Evolutionary conservation across 768 basidiomycete genomes (phyloP), one percentile per base, ranked within the genome.

Genomic region (Kwoniella dendrophila): DNA sequence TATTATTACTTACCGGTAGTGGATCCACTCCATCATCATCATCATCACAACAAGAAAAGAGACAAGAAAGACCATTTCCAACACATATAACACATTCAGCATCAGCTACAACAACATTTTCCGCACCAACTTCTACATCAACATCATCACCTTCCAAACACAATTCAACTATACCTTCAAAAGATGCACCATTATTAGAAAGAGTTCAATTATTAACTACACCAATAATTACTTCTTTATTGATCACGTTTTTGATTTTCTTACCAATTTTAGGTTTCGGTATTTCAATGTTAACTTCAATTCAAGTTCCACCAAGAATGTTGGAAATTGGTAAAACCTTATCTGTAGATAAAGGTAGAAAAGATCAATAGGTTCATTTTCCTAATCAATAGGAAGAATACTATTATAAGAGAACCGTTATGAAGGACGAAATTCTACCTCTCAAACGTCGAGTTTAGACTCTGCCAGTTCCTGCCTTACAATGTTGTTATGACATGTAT

Each of bases 291-390:
- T 48, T 78, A 20, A 75, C 62, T 12, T 64, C 68, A 14, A 78
- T 78, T 49, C 75, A 78, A 61, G 77, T 78, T 4, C 76, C 76
- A 22, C 76, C 76, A 16, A 64, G 72, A 54, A 74, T 78, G 73
- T 64, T 78, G 68, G 72, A 74, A 59, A 75, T 76, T 59, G 61
- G 68, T 4, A 78, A 78, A 50, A 57, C 67, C 12, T 36, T 72
- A 41, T 52, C 48, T 6, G 71, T 78, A 7, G 60, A 56, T 29
- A 74, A 78, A 59, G 70, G 68, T 32, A 72, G 67, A 68, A 78
- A 78, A 63, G 76, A 78, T 57, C 72, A 78, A 62, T 78, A 72
- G 57, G 24, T 18, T 16, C n/a, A n/a, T n/a, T n/a, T n/a, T n/a
- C n/a, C n/a, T n/a, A n/a, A n/a, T n/a, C n/a, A n/a, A n/a, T n/a